phyloP scores from a whole-genome alignment of 139 green algal genomes.

The Eudorina sp. region DNA sequence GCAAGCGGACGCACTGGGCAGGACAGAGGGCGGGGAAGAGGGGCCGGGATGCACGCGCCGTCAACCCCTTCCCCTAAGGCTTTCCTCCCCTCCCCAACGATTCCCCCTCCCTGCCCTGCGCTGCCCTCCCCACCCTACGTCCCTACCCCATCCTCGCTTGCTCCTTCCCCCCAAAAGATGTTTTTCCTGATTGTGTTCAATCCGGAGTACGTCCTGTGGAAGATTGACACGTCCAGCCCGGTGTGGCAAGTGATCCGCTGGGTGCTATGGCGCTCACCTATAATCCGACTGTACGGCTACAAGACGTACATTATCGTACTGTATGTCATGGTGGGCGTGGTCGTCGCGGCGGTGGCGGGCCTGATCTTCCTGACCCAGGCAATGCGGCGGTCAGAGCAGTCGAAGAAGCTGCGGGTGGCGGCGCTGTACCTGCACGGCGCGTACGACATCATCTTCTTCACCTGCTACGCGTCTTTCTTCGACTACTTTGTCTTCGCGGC shows the following conservation, averaged over 20 bases:
- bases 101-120: too few relatives aligned
- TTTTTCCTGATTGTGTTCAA: constrained; percentile 28
- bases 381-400: constrained; percentile 36
- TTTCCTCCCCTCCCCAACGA: too few relatives aligned
- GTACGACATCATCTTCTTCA: constrained; percentile 43
- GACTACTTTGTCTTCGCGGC: constrained; percentile 40
- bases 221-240: background rate
- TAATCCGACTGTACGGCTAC: constrained; percentile 27
- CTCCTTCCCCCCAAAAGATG: background rate
- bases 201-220: background rate
- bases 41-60: too few relatives aligned
- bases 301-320: constrained; percentile 2
- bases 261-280: constrained; percentile 11
- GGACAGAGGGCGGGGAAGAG: too few relatives aligned
- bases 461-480: constrained; percentile 25
- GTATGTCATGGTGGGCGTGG: background rate
- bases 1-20: too few relatives aligned
- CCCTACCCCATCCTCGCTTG: background rate
- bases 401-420: background rate
- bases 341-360: background rate
- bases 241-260: constrained; percentile 20
- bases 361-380: constrained; percentile 13
- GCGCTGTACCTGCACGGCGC: constrained; percentile 8
- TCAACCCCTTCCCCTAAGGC: too few relatives aligned
- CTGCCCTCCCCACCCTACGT: background rate